These are phyloP conservation scores for Xerocomus amazonicus DNA, from an alignment of 1,284 basidiomycete species.

Conservation along the genomic window DNA sequence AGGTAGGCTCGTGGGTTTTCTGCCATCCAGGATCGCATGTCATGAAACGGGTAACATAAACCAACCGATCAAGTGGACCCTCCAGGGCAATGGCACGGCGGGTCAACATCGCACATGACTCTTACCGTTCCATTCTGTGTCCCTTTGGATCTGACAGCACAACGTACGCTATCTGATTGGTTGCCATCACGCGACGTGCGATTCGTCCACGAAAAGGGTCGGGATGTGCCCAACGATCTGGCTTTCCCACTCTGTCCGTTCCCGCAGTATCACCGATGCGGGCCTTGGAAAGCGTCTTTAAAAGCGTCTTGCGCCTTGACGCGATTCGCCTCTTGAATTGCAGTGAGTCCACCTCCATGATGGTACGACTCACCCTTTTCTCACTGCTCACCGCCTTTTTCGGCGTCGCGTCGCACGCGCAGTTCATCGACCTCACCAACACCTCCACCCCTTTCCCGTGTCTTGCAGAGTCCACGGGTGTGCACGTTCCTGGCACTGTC, in stretches of 20 bases:
- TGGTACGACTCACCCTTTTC: conserved; percentile 10
- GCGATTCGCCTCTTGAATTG: background rate
- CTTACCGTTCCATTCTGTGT: too few species aligned
- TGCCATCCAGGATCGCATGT: too few species aligned
- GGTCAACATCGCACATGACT: too few species aligned
- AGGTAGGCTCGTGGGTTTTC: too few species aligned
- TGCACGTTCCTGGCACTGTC: conserved; percentile 27
- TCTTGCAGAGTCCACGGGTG: conserved; percentile 26
- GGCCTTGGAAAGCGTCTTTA: background rate
- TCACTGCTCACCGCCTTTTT: conserved; percentile 8
- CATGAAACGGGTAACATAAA: too few species aligned
- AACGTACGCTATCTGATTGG: too few species aligned
- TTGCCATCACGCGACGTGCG: background rate
- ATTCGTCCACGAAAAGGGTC: background rate
- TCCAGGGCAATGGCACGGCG: too few species aligned
- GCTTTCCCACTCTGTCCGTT: background rate
- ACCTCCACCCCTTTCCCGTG: conserved; percentile 16
- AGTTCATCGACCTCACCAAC: conserved; percentile 20
- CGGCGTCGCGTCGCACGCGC: conserved; percentile 8
- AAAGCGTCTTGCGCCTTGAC: too few species aligned
- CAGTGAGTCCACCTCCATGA: background rate
- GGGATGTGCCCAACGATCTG: too few species aligned
- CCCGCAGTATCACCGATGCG: background rate
- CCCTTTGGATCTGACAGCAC: too few species aligned
- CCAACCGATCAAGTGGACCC: too few species aligned